These are phyloP conservation scores for Chrysosporium queenslandicum DNA, from an alignment of 2,329 filamentous ascomycete genomes.

Conservation along the genomic window DNA sequence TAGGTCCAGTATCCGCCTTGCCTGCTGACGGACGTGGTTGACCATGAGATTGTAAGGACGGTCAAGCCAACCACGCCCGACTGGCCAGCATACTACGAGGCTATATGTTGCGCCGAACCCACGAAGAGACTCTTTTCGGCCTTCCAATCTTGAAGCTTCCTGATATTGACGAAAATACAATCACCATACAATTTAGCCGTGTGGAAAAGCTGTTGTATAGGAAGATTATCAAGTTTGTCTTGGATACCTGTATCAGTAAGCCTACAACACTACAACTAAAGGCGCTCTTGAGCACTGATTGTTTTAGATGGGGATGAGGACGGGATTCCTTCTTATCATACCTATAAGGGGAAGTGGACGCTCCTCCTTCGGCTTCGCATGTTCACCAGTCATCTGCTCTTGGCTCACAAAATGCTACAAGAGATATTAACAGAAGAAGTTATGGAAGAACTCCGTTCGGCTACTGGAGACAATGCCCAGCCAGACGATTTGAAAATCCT, in stretches of 20 bases:
- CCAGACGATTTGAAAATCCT: conserved; percentile 22
- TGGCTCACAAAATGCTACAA: conserved; percentile 39
- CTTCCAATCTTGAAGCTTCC: conserved; percentile 48
- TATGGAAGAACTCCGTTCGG: conserved; percentile 35
- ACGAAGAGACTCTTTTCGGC: conserved; percentile 45
- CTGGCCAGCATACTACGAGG: conserved; percentile 25
- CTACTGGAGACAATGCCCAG: conserved; percentile 23
- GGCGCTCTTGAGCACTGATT: background rate
- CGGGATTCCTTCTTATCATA: background rate
- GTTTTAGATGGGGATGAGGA: background rate
- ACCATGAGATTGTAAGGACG: conserved; percentile 11
- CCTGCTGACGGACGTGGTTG: background rate
- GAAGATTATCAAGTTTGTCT: conserved; percentile 40
- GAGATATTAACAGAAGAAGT: conserved; percentile 39
- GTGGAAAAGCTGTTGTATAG: conserved; percentile 47
- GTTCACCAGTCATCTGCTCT: conserved; percentile 42
- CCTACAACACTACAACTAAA: background rate
- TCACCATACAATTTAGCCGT: conserved; percentile 41
- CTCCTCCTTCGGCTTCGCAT: conserved; percentile 45
- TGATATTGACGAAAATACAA: conserved; percentile 35
- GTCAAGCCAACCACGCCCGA: conserved; percentile 17
- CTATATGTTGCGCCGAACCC: conserved; percentile 48
- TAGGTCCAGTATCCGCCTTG: background rate
- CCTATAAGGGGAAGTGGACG: conserved; percentile 18
- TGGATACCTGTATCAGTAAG: conserved; percentile 23